Percentiles rank a stretch among this genome's conserved stretches.
Conservation (phyloP, 2,329 filamentous ascomycete genomes). For the Ambrosiella beaveri region DNA sequence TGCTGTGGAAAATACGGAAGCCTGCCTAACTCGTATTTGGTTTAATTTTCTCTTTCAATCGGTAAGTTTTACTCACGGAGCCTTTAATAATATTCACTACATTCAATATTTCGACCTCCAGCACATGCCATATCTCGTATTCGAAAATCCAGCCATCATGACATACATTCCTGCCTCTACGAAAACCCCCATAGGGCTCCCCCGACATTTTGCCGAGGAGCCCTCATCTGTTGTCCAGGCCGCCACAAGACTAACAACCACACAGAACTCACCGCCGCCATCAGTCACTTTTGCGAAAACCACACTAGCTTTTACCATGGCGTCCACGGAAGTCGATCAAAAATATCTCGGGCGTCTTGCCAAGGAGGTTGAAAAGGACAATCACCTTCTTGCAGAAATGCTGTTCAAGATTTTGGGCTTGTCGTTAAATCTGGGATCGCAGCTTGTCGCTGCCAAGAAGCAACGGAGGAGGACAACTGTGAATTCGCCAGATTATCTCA, state of each 20-base stretch:
- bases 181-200: neutral
- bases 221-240: neutral
- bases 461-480: slow-evolving; percentile 65
- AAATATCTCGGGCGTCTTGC: slow-evolving; percentile 89
- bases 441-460: slow-evolving; percentile 68
- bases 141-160: too few species aligned
- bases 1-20: too few species aligned
- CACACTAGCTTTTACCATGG: slow-evolving; percentile 40
- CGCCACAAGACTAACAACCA: neutral
- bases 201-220: neutral
- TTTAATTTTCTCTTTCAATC: too few species aligned
- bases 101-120: too few species aligned
- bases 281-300: neutral
- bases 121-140: too few species aligned
- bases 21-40: too few species aligned
- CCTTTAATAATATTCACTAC: too few species aligned
- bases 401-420: slow-evolving; percentile 85
- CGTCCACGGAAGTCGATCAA: slow-evolving; percentile 91
- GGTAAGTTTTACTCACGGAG: too few species aligned
- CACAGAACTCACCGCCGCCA: neutral
- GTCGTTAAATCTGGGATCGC: slow-evolving; percentile 71
- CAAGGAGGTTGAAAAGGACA: slow-evolving; percentile 58
- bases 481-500: slow-evolving; percentile 60
- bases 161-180: too few species aligned
- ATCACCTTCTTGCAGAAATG: slow-evolving; percentile 61